Base-by-base conservation (phyloP, 164 flowering plant species). In the Cinnamomum chago region DNA sequence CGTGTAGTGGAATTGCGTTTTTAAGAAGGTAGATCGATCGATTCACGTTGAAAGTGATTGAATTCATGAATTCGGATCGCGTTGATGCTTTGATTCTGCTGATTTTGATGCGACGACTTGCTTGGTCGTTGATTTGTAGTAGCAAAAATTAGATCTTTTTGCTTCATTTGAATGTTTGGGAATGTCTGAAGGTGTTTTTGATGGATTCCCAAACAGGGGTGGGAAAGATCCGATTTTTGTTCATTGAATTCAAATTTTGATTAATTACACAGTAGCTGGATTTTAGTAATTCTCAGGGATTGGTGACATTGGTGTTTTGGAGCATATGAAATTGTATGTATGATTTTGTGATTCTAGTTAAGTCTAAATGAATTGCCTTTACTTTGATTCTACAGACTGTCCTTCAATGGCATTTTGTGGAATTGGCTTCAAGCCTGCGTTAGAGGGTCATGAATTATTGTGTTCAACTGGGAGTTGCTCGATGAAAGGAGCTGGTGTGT, bases 341-440 rank as follows among this genome's bases (percentile, higher is more conserved):
- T 30, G 35, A 30, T 30, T 4, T 30, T 30, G 35, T 5, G 5
- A 4, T 4, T 30, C 35, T 2, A 30, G 2, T 30, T 5, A 30
- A 30, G 35, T 30, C 35, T 30, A 2, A 30, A 30, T 30, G 35
- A 30, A 30, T 30, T 4, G 35, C n/a, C 27, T 70, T 24, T 40
- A 40, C 10, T 71, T 70, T 28, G 67, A 22, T n/a, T 73, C 18
- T 67, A 51, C 33, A 72, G 80, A 50, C 72, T 27, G 27, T 10
- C 60, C 62, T 30, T 52, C 60, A 50, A 92, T 92, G 97, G 92
- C 91, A 51, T 72, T 86, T 15, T 77, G 83, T 35, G 88, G 90
- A 66, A 68, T 82, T 35, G 73, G 81, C 30, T 74, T 73, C 76
- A 79, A 65, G 33, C 75, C 86, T 6, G 65, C 74, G 23, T 6